Evolutionary conservation across 352 stramenopile genomes (phyloP).

Genomic region (Globisporangium emineosum): DNA sequence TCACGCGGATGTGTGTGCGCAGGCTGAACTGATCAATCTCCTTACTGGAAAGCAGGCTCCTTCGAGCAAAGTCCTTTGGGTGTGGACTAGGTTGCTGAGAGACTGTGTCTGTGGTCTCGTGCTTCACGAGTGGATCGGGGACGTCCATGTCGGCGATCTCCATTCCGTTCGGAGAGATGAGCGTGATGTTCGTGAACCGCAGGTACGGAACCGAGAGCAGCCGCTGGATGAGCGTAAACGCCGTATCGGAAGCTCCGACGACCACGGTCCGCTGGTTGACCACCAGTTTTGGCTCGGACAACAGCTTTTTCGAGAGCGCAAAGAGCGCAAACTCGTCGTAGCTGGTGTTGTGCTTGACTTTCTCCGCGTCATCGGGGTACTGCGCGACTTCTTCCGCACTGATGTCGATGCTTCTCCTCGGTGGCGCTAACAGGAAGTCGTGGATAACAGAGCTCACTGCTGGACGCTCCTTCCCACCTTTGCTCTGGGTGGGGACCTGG

Average conservation of each 20-base stretch:
- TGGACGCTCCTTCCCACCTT: neutral
- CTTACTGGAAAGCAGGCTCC: conserved; percentile 35
- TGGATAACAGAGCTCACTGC: conserved; percentile 42
- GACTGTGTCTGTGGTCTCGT: neutral
- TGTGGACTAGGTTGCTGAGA: conserved; percentile 10
- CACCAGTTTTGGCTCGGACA: conserved; percentile 84
- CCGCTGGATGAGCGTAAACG: conserved; percentile 70
- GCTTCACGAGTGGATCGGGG: conserved; percentile 1
- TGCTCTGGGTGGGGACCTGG: conserved; percentile 26
- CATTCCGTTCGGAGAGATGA: conserved; percentile 78
- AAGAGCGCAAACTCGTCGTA: conserved; percentile 75
- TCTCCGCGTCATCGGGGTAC: conserved; percentile 44
- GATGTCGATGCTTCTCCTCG: conserved; percentile 42
- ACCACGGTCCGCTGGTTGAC: conserved; percentile 86
- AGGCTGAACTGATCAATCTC: conserved; percentile 63
- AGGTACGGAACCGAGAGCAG: conserved; percentile 82
- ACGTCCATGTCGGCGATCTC: conserved; percentile 32
- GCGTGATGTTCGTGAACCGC: conserved; percentile 81
- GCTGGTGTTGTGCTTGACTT: conserved; percentile 13
- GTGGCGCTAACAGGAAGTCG: conserved; percentile 60
- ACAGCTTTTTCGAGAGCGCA: conserved; percentile 73
- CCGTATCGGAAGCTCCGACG: conserved; percentile 79
- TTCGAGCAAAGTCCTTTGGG: conserved; percentile 46
- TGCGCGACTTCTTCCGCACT: conserved; percentile 41
- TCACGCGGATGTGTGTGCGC: conserved; percentile 52